phyloP scores from a whole-genome alignment of 768 basidiomycete species.

The Mycena epipterygia region DNA sequence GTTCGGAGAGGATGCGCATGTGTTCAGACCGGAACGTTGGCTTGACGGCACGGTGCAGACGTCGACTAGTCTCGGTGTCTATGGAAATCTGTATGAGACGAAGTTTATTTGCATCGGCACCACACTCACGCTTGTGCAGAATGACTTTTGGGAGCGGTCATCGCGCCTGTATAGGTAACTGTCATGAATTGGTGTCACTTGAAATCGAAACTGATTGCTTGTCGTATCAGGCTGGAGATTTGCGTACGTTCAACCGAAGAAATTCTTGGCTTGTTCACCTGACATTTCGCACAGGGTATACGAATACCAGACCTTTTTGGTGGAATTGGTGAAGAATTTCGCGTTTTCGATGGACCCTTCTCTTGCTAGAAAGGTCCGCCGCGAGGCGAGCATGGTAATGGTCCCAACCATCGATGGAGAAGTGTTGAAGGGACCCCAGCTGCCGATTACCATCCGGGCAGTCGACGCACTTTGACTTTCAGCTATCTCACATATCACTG shows the following conservation, averaged over 20 bases:
- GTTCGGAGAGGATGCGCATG: conserved; percentile 70
- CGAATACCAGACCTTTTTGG: conserved; percentile 70
- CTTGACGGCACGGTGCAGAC: conserved; percentile 50
- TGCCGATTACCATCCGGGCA: conserved; percentile 8
- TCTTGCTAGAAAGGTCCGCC: conserved; percentile 51
- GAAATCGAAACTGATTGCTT: neutral
- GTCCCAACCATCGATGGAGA: conserved; percentile 61
- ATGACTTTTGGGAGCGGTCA: conserved; percentile 64
- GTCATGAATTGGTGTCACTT: too few species aligned
- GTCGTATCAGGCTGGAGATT: conserved; percentile 58
- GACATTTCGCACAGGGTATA: conserved; percentile 45
- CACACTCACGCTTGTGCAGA: conserved; percentile 36
- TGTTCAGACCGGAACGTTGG: conserved; percentile 72
- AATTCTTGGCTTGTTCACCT: neutral
- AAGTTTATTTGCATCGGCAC: neutral
- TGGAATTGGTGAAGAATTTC: conserved; percentile 72
- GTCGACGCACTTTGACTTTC: neutral
- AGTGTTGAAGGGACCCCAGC: conserved; percentile 11
- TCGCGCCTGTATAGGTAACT: conserved; percentile 54
- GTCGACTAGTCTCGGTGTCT: conserved; percentile 59
- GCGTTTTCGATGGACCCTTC: conserved; percentile 52
- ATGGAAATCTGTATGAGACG: conserved; percentile 59
- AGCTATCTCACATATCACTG: too few species aligned
- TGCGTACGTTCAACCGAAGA: conserved; percentile 40
- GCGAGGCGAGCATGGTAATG: conserved; percentile 64